Evolutionary conservation across 1,284 basidiomycete species (phyloP).

Genomic region (Cutaneotrichosporon mucoides): DNA sequence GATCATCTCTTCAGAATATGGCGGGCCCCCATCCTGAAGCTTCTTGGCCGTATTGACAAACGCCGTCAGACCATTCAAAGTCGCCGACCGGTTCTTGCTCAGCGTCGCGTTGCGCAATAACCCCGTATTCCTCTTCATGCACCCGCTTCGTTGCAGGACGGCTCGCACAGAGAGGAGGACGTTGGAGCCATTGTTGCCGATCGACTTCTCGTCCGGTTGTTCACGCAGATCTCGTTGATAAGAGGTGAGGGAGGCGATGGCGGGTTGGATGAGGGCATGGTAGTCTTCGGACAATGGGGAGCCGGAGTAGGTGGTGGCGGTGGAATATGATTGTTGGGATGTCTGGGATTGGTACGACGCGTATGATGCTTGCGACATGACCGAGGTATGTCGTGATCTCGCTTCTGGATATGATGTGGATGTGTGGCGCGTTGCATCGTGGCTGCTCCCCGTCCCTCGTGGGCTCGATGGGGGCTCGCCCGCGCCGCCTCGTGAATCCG

Average conservation of each 20-base stretch:
- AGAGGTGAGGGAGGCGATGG: slow-evolving; percentile 50
- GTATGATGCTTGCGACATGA: slow-evolving; percentile 12
- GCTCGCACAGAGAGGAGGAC: slow-evolving; percentile 60
- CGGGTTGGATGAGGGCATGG: slow-evolving; percentile 50
- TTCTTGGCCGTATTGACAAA: slow-evolving; percentile 1
- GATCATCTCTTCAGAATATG: slow-evolving; percentile 3
- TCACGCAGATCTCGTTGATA: neutral
- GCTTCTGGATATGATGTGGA: neutral
- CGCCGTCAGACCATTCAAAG: neutral
- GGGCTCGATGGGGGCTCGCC: neutral
- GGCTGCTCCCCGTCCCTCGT: neutral
- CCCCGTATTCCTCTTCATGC: slow-evolving; percentile 74
- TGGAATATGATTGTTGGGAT: slow-evolving; percentile 9
- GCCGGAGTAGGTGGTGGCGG: neutral
- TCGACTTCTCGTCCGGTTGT: neutral
- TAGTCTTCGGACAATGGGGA: slow-evolving; percentile 18
- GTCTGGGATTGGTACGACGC: slow-evolving; percentile 5
- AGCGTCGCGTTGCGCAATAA: slow-evolving; percentile 51
- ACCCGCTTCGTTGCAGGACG: slow-evolving; percentile 77
- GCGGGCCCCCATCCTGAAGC: neutral
- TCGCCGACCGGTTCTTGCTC: neutral
- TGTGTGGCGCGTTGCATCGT: neutral
- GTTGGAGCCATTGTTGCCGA: neutral
- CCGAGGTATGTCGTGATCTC: slow-evolving; percentile 14
- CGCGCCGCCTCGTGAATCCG: neutral